These are phyloP conservation scores for Trametes elegans DNA, from an alignment of 768 basidiomycete genomes.

Conservation along the genomic window DNA sequence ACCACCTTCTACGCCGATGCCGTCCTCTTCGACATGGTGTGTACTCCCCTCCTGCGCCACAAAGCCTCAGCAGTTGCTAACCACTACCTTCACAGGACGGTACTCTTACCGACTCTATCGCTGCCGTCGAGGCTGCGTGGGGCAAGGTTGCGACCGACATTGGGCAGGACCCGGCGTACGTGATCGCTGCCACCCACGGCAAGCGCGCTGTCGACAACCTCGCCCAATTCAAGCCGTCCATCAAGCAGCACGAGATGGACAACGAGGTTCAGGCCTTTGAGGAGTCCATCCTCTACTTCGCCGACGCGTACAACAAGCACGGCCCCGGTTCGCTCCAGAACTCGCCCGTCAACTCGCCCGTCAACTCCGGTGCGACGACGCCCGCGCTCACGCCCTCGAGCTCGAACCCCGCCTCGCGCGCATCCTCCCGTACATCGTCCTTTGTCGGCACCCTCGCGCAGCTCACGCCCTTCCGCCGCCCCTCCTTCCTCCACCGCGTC, in stretches of 20 bases:
- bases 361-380: conserved; percentile 37
- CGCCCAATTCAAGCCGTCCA: conserved; percentile 54
- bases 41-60: conserved; percentile 17
- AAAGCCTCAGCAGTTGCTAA: conserved; percentile 7
- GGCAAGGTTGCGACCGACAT: conserved; percentile 68
- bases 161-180: conserved; percentile 61
- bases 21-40: conserved; percentile 68
- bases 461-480: conserved; percentile 38
- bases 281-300: conserved; percentile 61
- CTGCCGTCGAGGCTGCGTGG: conserved; percentile 76
- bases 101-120: conserved; percentile 72
- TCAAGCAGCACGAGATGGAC: conserved; percentile 55
- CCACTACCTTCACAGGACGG: conserved; percentile 47
- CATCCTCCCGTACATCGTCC: conserved; percentile 44
- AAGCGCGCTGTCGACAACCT: conserved; percentile 78
- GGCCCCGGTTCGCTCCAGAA: conserved; percentile 36
- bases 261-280: conserved; percentile 60
- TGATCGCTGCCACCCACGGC: conserved; percentile 77
- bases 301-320: conserved; percentile 52
- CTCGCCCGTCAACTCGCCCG: conserved; percentile 31
- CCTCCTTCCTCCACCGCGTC: conserved; percentile 45
- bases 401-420: conserved; percentile 44
- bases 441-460: conserved; percentile 30
- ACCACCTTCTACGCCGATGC: conserved; percentile 50
- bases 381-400: conserved; percentile 40